A percentile compares a stretch with the other conserved stretches of the same genome.
These are phyloP conservation scores for Arabidopsis suecica DNA, from an alignment of 345 rosid genomes.

Conservation along the genomic window DNA sequence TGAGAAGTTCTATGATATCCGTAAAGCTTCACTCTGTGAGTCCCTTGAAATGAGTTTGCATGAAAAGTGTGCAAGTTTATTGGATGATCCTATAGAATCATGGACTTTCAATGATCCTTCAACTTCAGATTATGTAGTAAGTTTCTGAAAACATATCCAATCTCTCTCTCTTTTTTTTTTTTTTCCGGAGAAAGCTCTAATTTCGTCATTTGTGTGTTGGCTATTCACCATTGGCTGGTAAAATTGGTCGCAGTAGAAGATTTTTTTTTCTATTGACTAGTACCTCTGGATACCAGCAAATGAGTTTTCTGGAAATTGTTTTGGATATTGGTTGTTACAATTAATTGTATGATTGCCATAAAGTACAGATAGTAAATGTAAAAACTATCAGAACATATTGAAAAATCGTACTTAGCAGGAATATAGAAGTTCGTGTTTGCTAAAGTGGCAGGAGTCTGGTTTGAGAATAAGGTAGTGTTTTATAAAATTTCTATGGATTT, in stretches of 20 bases:
- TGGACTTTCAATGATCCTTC: constrained; percentile 91
- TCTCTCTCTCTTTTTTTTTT: background rate
- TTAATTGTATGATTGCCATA: constrained; percentile 6
- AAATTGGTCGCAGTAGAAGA: background rate
- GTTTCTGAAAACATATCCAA: constrained; percentile 43
- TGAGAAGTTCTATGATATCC: constrained; percentile 72
- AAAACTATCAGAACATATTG: background rate
- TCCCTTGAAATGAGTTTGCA: constrained; percentile 60
- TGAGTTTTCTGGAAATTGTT: background rate
- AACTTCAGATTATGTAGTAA: constrained; percentile 81
- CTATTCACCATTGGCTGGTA: constrained; percentile 10
- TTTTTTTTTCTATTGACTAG: constrained; percentile 7
- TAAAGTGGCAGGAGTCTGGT: no score
- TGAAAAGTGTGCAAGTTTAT: constrained; percentile 69
- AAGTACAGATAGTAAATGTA: background rate
- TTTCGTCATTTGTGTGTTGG: constrained; percentile 9
- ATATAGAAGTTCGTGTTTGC: background rate
- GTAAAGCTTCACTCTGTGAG: constrained; percentile 57
- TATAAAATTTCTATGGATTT: no score
- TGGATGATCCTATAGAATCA: constrained; percentile 69
- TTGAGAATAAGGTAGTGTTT: no score
- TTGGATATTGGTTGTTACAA: background rate
- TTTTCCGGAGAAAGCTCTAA: background rate
- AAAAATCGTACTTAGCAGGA: background rate
- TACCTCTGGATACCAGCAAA: constrained; percentile 1